These are phyloP conservation scores for Penicillium mononematosum DNA, from an alignment of 495 filamentous ascomycete species.

Conservation along the genomic window DNA sequence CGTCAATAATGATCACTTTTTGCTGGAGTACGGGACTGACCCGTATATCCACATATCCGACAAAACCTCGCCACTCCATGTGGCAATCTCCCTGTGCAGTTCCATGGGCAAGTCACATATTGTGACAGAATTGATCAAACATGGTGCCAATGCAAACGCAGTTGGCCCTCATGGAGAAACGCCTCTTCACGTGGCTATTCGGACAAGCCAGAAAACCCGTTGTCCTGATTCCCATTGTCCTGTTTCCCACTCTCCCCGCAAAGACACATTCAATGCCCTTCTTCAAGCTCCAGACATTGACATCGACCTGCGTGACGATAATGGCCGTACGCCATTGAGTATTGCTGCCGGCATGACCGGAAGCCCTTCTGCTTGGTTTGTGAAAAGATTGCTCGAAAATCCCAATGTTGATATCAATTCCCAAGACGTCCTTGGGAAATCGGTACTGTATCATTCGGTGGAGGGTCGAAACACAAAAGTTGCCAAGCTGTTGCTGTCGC, in stretches of 20 bases:
- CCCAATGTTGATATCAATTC: background rate
- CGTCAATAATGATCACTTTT: background rate
- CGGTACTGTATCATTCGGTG: background rate
- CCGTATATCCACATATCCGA: background rate
- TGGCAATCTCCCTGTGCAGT: background rate
- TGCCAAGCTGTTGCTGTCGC: background rate
- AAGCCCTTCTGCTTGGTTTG: background rate
- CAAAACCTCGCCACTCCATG: background rate
- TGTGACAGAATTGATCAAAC: background rate
- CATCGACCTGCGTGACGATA: background rate
- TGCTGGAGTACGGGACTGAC: background rate
- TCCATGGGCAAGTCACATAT: too few relatives aligned
- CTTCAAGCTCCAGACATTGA: background rate
- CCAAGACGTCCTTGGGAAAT: background rate
- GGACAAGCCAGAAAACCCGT: background rate
- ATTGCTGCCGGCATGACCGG: background rate
- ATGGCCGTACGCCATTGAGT: background rate
- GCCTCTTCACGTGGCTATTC: background rate
- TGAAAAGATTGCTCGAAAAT: background rate
- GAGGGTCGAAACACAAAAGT: background rate
- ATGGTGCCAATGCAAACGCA: background rate
- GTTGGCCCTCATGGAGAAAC: background rate
- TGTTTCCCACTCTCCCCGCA: too few relatives aligned
- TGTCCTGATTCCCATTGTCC: background rate
- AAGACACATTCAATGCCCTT: background rate